Evolutionary conservation across 768 basidiomycete genomes (phyloP), one percentile per base, ranked within the genome.

Genomic region (Trametes villosa): DNA sequence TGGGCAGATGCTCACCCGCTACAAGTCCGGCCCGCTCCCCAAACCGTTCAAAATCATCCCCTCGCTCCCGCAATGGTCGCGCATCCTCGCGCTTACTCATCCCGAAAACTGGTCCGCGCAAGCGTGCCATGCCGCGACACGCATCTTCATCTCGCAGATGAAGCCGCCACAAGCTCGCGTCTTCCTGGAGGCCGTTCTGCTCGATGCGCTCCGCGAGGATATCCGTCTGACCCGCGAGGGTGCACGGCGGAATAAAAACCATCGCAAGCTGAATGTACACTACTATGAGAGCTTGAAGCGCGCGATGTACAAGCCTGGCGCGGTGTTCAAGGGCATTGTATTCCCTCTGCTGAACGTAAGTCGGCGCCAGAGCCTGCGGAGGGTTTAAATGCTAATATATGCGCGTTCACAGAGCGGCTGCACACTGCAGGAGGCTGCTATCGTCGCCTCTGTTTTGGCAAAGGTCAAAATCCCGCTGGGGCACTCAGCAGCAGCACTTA

Each of bases 31-130:
- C 0, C 88, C 95, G 1, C 83, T 99, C 1, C 97, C 97, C 30
- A 98, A 98, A 77, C 82, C 95, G 3, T 96, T 99, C 86, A 99
- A 99, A 80, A 91, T 99, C 62, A 91, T 99, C 46, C 97, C 97
- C 22, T 91, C 96, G 12, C 86, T 98, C 26, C 91, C 94, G 3
- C 88, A 92, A 61, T 99, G 97, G 97, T 95, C 96, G 11, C 91
- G 94, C 48, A 87, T 98, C 63, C 85, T 99, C 44, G 93, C 96
- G 27, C 83, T 98, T 45, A 98, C 97, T 15, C 83, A 83, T 54
- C 97, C 97, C 1, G 89, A 95, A 76, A 83, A 87, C 67, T 98
- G 97, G 97, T 92, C 94, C 1, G 92, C 97, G 0, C 94, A 98
- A 73, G 96, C 96, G 1, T 94, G 93, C 63, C 87, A 89, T 62